Conservation (phyloP, 1,139 yeast genomes). For the Pichia sp. region DNA sequence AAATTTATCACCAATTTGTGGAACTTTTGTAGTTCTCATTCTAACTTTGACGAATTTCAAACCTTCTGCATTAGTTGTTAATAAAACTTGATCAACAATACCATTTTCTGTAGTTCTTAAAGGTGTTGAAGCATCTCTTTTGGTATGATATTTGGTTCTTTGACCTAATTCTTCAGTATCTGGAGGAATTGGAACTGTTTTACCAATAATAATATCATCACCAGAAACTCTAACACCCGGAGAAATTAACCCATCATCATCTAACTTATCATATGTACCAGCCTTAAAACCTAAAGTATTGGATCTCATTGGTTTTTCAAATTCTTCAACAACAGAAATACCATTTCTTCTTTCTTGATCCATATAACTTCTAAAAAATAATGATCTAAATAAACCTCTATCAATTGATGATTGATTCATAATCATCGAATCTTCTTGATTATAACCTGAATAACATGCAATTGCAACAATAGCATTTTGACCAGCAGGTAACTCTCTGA, state of each 20-base stretch:
- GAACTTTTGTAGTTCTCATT: slow-evolving; percentile 97
- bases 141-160: slow-evolving; percentile 95
- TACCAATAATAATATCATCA: slow-evolving; percentile 96
- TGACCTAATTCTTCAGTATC: slow-evolving; percentile 98
- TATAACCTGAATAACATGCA: slow-evolving; percentile 96
- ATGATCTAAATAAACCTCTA: slow-evolving; percentile 90
- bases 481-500: slow-evolving; percentile 98
- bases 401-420: slow-evolving; percentile 98
- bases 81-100: slow-evolving; percentile 93
- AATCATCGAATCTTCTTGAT: slow-evolving; percentile 99
- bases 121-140: slow-evolving; percentile 98
- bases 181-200: slow-evolving; percentile 97
- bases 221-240: slow-evolving; percentile 99
- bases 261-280: slow-evolving; percentile 96
- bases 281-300: slow-evolving; percentile 93
- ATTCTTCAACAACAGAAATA: slow-evolving; percentile 94
- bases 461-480: slow-evolving; percentile 98
- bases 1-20: slow-evolving; percentile 98
- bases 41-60: slow-evolving; percentile 94
- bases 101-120: slow-evolving; percentile 95
- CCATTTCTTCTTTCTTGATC: slow-evolving; percentile 98
- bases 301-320: slow-evolving; percentile 91
- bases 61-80: slow-evolving; percentile 97
- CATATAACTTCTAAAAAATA: slow-evolving; percentile 95
- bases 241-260: slow-evolving; percentile 95